These are phyloP conservation scores for Moesziomyces aphidis DNA, from an alignment of 1,284 basidiomycete genomes.

Conservation along the genomic window DNA sequence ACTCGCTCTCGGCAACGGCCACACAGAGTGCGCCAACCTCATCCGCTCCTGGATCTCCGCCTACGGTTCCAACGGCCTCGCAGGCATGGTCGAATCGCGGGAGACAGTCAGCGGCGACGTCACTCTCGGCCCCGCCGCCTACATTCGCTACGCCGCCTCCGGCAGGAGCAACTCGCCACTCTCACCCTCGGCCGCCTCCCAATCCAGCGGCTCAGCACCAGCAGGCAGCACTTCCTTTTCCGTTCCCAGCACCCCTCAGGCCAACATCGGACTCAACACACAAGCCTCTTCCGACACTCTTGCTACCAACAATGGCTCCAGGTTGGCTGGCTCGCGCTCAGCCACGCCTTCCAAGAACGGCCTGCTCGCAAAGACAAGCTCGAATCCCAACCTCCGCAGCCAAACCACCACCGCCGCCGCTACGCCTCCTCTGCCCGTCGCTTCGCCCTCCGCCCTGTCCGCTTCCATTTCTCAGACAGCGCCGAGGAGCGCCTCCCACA, in stretches of 20 bases:
- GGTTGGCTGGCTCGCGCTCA: background rate
- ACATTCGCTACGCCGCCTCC: constrained; percentile 44
- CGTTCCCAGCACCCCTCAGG: constrained; percentile 8
- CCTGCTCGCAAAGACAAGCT: constrained; percentile 36
- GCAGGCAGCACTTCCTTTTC: constrained; percentile 1
- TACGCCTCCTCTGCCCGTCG: constrained; percentile 12
- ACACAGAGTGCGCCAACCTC: constrained; percentile 46
- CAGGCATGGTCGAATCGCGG: constrained; percentile 39
- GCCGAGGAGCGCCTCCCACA: background rate
- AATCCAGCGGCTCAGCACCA: background rate
- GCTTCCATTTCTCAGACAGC: constrained; percentile 6
- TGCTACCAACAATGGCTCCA: constrained; percentile 12
- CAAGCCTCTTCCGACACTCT: constrained; percentile 20
- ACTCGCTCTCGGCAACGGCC: constrained; percentile 52
- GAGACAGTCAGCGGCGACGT: constrained; percentile 44
- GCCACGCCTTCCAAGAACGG: constrained; percentile 2
- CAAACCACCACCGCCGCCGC: constrained; percentile 2
- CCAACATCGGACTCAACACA: background rate
- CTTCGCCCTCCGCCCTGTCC: constrained; percentile 27
- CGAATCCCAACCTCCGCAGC: constrained; percentile 51
- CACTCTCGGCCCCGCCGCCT: constrained; percentile 34
- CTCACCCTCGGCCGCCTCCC: constrained; percentile 12
- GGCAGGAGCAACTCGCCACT: constrained; percentile 18
- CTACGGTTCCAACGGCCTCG: constrained; percentile 54
- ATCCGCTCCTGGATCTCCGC: constrained; percentile 53